Evolutionary conservation across 2,329 filamentous ascomycete species (phyloP), one percentile per base, ranked within the genome.

Genomic region (Colletotrichum plurivorum): DNA sequence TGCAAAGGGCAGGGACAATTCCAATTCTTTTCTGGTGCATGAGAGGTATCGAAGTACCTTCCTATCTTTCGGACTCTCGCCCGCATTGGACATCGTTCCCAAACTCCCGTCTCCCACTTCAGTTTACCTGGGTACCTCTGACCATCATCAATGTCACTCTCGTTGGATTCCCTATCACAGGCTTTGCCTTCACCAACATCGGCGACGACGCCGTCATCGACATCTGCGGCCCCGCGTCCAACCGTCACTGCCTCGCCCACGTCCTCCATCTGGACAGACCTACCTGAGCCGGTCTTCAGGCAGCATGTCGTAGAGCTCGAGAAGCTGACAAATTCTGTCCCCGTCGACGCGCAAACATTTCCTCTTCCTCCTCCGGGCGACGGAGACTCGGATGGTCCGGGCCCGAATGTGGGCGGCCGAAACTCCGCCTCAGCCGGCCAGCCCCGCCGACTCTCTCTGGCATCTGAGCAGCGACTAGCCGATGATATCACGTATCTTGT

Each of bases 401-500:
- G 18, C 13, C 16, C 61, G 41, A 9, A 57, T 27, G 22, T 22
- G 16, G 13, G 5, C 31, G 8, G 16, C 54, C 61, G 54, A 66
- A 31, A 60, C 27, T 45, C 49, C 49, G 43, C 51, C 5, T 13
- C 45, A 5, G 16, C 45, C 45, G 18, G 16, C n/a, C 53, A 51
- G 51, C 54, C 36, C 48, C 45, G 43, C 12, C 68, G 36, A 2
- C 56, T 71, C 3, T 49, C 64, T 12, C 53, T 65, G n/a, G 59
- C 56, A 15, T n/a, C 43, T 1, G 70, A 71, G 20, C 70, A 71
- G 18, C 56, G 64, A 2, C 63, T 71, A 8, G 63, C 70, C 5
- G 68, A 71, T 41, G 70, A 71, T 16, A 55, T 69, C n/a, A 61
- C 70, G 5, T 71, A 58, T 31, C 51, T 71, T 2, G 53, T 67